phyloP scores from a whole-genome alignment of 177 flowering plant species.

The Vitis hybrid region DNA sequence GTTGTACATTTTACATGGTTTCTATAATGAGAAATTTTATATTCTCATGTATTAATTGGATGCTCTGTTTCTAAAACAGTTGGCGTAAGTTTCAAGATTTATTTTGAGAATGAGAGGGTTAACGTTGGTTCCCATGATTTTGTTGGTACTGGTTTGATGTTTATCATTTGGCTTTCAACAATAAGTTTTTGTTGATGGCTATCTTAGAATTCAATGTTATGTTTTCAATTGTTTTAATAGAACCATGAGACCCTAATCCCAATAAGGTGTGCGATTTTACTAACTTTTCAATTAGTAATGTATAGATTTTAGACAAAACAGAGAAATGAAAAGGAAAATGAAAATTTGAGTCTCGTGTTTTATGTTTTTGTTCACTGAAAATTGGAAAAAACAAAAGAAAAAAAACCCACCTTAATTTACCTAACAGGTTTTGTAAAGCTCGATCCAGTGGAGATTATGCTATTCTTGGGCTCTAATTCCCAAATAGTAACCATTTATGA shows the following conservation, averaged over 20 bases:
- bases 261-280: constrained; percentile 7
- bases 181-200: background rate
- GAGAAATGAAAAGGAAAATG: too few relatives aligned
- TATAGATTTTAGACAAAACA: background rate
- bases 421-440: too few relatives aligned
- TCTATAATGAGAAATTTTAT: background rate
- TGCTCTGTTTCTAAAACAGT: constrained; percentile 7
- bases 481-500: too few relatives aligned
- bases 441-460: too few relatives aligned
- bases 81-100: constrained; percentile 28
- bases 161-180: background rate
- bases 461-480: too few relatives aligned
- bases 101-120: constrained; percentile 20
- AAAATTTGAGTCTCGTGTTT: too few relatives aligned
- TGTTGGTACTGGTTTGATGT: background rate
- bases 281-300: background rate
- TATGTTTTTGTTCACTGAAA: too few relatives aligned
- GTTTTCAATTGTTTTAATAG: constrained; percentile 1
- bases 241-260: constrained; percentile 6
- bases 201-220: background rate
- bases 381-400: too few relatives aligned
- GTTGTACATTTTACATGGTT: constrained; percentile 4
- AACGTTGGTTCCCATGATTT: constrained; percentile 8
- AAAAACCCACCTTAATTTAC: too few relatives aligned
- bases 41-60: background rate